Conservation (phyloP, 169 alveolate species). For the Cryptosporidium muris region DNA sequence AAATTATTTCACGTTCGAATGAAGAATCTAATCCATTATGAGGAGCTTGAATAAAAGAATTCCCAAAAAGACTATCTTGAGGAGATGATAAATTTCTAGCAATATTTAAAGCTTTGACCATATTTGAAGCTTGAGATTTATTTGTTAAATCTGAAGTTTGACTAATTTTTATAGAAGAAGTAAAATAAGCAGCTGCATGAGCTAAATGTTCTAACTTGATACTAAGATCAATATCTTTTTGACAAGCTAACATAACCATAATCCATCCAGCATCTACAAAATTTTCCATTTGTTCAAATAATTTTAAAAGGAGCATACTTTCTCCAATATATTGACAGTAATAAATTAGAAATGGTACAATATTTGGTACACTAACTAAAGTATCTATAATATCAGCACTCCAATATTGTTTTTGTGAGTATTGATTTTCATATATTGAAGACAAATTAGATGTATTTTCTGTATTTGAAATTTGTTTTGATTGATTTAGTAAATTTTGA, state of each 20-base stretch:
- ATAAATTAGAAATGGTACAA: constrained; percentile 61
- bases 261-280: constrained; percentile 69
- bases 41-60: constrained; percentile 51
- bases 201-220: constrained; percentile 52
- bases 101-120: not conserved
- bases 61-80: constrained; percentile 1
- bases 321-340: constrained; percentile 53
- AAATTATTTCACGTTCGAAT: constrained; percentile 57
- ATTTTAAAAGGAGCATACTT: constrained; percentile 29
- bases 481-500: constrained; percentile 21
- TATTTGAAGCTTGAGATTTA: constrained; percentile 5
- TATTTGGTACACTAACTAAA: constrained; percentile 38
- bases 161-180: constrained; percentile 43
- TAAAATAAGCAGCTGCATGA: constrained; percentile 69
- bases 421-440: not conserved
- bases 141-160: constrained; percentile 28
- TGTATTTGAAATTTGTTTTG: not conserved
- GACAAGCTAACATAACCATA: constrained; percentile 45
- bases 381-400: constrained; percentile 55
- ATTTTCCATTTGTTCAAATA: constrained; percentile 59
- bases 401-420: constrained; percentile 58
- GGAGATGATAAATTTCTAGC: constrained; percentile 12
- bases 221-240: constrained; percentile 16
- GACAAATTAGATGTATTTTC: not conserved
- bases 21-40: constrained; percentile 33